These are phyloP conservation scores for Aspergillus panamensis DNA, from an alignment of 495 filamentous ascomycete species.

Conservation along the genomic window DNA sequence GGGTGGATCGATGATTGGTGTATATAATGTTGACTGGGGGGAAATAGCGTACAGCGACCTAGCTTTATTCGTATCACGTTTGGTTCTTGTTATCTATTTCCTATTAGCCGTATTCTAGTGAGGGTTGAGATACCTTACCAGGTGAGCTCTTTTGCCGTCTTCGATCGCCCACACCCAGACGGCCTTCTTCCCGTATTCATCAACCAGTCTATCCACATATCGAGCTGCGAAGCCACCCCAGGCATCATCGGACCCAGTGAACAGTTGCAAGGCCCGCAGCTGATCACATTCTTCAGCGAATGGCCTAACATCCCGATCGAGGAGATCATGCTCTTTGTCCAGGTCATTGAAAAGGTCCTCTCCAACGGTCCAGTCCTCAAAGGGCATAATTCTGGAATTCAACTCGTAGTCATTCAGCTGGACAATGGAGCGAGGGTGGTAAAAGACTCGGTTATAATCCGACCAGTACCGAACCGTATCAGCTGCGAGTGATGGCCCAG, in stretches of 20 bases:
- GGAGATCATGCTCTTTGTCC: constrained; percentile 79
- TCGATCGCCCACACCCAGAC: constrained; percentile 86
- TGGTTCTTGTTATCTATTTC: constrained; percentile 34
- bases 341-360: constrained; percentile 78
- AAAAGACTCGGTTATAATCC: constrained; percentile 87
- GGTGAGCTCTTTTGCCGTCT: constrained; percentile 52
- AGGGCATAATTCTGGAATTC: constrained; percentile 70
- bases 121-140: constrained; percentile 45
- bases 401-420: constrained; percentile 88
- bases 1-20: constrained; percentile 68
- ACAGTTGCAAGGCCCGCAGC: constrained; percentile 81
- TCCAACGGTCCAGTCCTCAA: constrained; percentile 76
- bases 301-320: constrained; percentile 81
- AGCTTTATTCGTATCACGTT: constrained; percentile 64
- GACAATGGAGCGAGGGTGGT: constrained; percentile 83
- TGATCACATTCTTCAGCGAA: constrained; percentile 93
- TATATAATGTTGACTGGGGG: constrained; percentile 68
- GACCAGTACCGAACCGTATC: constrained; percentile 88
- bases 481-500: constrained; percentile 57
- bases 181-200: constrained; percentile 84
- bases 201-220: constrained; percentile 77
- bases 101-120: constrained; percentile 35
- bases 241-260: constrained; percentile 77
- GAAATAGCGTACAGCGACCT: constrained; percentile 63
- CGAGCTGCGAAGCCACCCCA: constrained; percentile 85